Base-by-base conservation (phyloP, 257 asterid species). In the Capsicum chinense region DNA sequence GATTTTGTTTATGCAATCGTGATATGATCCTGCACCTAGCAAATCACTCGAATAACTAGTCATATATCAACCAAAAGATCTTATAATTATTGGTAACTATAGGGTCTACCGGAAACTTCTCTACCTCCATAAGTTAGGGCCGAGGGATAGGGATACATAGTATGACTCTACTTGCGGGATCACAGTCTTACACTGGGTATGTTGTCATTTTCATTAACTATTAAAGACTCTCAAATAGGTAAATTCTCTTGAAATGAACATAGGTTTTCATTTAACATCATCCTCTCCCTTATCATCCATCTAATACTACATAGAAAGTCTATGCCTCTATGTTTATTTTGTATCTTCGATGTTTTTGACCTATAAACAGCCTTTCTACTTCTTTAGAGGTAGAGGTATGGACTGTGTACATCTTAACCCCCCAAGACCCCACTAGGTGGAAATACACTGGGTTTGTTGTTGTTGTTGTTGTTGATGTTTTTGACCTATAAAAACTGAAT, bases 311-410 rank as follows among this genome's bases (percentile, higher is more conserved):
- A 9, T 87, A 81, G 86, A 91, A 88, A 15, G 93, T 96, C 33
- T 21, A 37, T 86, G 94, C 91, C 0, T 96, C 97, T 7, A 86
- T 21, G 93, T 96, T 94, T 85, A 94, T 98, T 57, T 96, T 67
- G 50, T 35, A 67, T 35, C 35, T 13, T 6, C 33, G 48, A 35
- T 66, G 73, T 47, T 33, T 35, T 21, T 21, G 21, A 21, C 21
- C 21, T 21, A 21, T 21, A 21, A 21, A 21, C n/a, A n/a, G n/a
- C n/a, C n/a, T n/a, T n/a, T n/a, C n/a, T n/a, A n/a, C n/a, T n/a
- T n/a, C n/a, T n/a, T n/a, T n/a, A n/a, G n/a, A n/a, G n/a, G n/a
- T n/a, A n/a, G n/a, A n/a, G n/a, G n/a, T n/a, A n/a, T n/a, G n/a
- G n/a, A n/a, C n/a, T n/a, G n/a, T n/a, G n/a, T n/a, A n/a, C n/a